phyloP scores from a whole-genome alignment of 805 yeast species.

The Scheffersomyces lignosus region DNA sequence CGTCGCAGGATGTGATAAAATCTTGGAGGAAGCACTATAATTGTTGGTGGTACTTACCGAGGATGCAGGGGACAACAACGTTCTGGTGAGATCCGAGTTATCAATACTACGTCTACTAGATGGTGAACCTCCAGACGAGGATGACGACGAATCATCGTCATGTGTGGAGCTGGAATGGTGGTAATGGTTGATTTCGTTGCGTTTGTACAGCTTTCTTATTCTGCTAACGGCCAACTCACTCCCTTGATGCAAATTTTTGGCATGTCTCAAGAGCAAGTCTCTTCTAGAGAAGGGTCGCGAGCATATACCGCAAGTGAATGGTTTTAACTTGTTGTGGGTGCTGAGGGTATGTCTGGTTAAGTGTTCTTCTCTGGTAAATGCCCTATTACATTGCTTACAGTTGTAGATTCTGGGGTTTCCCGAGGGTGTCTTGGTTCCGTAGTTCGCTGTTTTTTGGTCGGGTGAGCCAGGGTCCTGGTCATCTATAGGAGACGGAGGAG shows the following conservation, averaged over 20 bases:
- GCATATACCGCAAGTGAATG: constrained; percentile 46
- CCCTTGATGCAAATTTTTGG: constrained; percentile 46
- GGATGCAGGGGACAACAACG: neutral
- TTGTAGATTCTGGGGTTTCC: constrained; percentile 44
- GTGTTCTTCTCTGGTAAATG: constrained; percentile 49
- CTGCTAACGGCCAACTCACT: constrained; percentile 44
- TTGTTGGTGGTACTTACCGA: neutral
- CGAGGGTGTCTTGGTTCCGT: constrained; percentile 44
- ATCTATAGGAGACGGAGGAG: neutral
- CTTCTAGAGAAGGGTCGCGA: constrained; percentile 42
- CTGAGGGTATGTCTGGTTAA: constrained; percentile 41
- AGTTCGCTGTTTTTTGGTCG: constrained; percentile 15
- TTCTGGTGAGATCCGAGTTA: constrained; percentile 3
- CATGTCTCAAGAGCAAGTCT: constrained; percentile 44
- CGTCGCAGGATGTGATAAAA: neutral
- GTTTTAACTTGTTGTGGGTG: constrained; percentile 46
- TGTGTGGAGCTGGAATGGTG: constrained; percentile 1
- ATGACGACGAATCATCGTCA: neutral
- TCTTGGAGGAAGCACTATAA: neutral
- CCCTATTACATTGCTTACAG: constrained; percentile 42
- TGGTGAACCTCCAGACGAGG: constrained; percentile 2
- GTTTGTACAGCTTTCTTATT: constrained; percentile 38
- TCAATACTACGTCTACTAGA: constrained; percentile 6
- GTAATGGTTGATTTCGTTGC: constrained; percentile 12
- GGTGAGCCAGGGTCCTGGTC: neutral